phyloP scores from a whole-genome alignment of 345 rosid species.

The Erodium maritimum region DNA sequence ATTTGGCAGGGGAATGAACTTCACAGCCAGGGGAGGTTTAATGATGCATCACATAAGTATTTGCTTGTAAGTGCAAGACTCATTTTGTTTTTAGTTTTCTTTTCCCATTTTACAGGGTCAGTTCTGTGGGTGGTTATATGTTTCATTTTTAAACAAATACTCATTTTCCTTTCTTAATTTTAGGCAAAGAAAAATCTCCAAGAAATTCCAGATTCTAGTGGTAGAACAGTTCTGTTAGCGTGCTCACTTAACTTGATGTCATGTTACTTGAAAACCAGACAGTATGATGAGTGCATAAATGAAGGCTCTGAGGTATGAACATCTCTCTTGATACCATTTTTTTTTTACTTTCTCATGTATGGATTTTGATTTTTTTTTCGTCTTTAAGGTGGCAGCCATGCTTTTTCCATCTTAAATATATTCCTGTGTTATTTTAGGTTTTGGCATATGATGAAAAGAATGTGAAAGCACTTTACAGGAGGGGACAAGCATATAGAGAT shows the following conservation, averaged over 20 bases:
- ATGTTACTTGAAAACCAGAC: constrained; percentile 75
- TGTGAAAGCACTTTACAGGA: constrained; percentile 86
- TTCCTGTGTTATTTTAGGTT: constrained; percentile 33
- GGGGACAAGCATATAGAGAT: constrained; percentile 93
- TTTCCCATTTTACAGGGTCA: neutral
- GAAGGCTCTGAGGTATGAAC: constrained; percentile 83
- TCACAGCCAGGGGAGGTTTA: constrained; percentile 66
- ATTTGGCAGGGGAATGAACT: constrained; percentile 71
- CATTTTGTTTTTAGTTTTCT: neutral
- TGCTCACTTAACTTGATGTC: constrained; percentile 97
- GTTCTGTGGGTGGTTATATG: neutral
- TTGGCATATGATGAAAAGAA: constrained; percentile 67
- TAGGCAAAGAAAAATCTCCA: constrained; percentile 82
- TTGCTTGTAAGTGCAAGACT: constrained; percentile 44
- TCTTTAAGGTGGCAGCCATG: neutral
- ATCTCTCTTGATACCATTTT: neutral
- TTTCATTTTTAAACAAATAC: neutral
- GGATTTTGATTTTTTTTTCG: no score
- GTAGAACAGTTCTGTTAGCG: constrained; percentile 48
- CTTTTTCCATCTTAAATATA: neutral
- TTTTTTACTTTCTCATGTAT: neutral
- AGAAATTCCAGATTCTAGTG: constrained; percentile 52
- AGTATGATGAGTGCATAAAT: constrained; percentile 55
- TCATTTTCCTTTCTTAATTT: neutral
- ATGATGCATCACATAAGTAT: constrained; percentile 67